A percentile compares a stretch with the other conserved stretches of the same genome.
Conservation (phyloP, 805 yeast genomes). For the Wickerhamiella sergipiensis region DNA sequence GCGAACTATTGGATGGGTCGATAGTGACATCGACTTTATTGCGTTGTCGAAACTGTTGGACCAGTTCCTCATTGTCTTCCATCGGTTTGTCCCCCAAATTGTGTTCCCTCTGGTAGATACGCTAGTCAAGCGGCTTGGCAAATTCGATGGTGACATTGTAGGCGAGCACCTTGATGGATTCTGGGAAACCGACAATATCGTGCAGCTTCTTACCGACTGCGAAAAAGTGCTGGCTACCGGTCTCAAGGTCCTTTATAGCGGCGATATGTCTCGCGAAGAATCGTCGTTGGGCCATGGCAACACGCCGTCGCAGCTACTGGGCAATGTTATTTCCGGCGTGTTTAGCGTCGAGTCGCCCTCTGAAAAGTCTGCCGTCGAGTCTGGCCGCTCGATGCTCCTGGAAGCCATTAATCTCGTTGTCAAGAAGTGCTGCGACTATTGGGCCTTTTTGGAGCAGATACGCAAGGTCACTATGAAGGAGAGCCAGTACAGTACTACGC, state of each 20-base stretch:
- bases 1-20: conserved; percentile 32
- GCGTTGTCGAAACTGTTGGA: conserved; percentile 39
- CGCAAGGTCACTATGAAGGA: conserved; percentile 1
- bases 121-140: conserved; percentile 1
- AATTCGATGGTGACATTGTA: neutral
- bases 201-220: conserved; percentile 3
- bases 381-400: conserved; percentile 26
- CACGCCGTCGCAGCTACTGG: conserved; percentile 34
- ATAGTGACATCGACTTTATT: conserved; percentile 35
- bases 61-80: conserved; percentile 37
- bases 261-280: conserved; percentile 1
- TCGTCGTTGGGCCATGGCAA: neutral
- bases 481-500: conserved; percentile 8
- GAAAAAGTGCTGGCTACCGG: conserved; percentile 4
- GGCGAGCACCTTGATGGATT: neutral
- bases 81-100: conserved; percentile 41
- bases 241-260: conserved; percentile 6
- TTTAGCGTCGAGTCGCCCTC: conserved; percentile 57
- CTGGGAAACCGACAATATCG: conserved; percentile 2
- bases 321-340: conserved; percentile 49
- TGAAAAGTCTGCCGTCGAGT: conserved; percentile 35
- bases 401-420: conserved; percentile 12
- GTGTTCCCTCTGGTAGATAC: conserved; percentile 30
- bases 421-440: conserved; percentile 12
- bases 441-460: conserved; percentile 13